phyloP scores from a whole-genome alignment of 2,329 filamentous ascomycete species.

The Xylaria sp. region DNA sequence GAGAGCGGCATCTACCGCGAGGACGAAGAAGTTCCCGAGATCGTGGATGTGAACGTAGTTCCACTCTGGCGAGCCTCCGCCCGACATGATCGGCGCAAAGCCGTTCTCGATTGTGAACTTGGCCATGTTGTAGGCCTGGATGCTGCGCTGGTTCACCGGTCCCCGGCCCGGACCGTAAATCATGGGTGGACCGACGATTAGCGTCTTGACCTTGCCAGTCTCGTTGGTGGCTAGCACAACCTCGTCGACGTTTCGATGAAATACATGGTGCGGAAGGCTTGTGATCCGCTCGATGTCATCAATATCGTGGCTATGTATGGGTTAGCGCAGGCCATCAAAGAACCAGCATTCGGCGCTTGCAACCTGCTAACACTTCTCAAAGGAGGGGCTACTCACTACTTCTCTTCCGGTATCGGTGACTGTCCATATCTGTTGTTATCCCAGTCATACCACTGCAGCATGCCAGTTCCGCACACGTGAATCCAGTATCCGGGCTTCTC shows the following conservation, averaged over 20 bases:
- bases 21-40: slow-evolving; percentile 57
- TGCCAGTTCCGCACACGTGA: slow-evolving; percentile 62
- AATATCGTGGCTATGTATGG: slow-evolving; percentile 61
- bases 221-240: slow-evolving; percentile 63
- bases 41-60: slow-evolving; percentile 64
- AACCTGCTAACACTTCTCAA: neutral
- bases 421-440: slow-evolving; percentile 57
- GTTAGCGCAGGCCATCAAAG: neutral
- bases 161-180: slow-evolving; percentile 65
- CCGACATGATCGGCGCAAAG: slow-evolving; percentile 56
- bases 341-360: neutral
- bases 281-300: slow-evolving; percentile 66
- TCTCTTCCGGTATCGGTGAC: slow-evolving; percentile 56
- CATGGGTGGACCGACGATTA: slow-evolving; percentile 61
- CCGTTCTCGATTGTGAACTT: slow-evolving; percentile 56
- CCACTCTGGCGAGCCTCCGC: slow-evolving; percentile 60
- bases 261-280: slow-evolving; percentile 64
- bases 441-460: slow-evolving; percentile 61
- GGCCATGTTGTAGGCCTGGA: slow-evolving; percentile 60
- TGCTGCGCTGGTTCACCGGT: slow-evolving; percentile 59
- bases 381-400: slow-evolving; percentile 52
- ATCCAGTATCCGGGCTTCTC: slow-evolving; percentile 62
- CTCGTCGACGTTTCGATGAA: slow-evolving; percentile 76
- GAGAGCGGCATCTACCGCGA: slow-evolving; percentile 62
- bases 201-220: slow-evolving; percentile 53